Evolutionary conservation across 305 asterid species (phyloP).

Genomic region (Rubia occidens): DNA sequence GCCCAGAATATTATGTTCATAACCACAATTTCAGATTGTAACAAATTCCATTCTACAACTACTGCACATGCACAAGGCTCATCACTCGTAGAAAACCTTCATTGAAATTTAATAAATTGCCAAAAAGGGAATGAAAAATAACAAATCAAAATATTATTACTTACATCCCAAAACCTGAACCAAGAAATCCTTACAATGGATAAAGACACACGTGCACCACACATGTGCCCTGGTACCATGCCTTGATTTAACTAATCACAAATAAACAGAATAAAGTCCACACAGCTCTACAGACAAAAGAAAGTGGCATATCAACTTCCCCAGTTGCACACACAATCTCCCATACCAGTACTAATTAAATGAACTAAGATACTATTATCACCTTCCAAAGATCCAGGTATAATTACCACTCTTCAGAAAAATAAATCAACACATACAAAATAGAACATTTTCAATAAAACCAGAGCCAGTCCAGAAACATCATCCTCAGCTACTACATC

Average conservation of each 20-base stretch:
- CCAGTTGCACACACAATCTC: constrained; percentile 22
- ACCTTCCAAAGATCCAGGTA: constrained; percentile 21
- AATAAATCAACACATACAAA: background rate
- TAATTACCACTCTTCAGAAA: constrained; percentile 3
- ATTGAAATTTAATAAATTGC: no score
- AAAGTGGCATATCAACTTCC: constrained; percentile 13
- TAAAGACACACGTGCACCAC: constrained; percentile 18
- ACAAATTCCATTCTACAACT: no score
- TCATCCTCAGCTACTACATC: constrained; percentile 22
- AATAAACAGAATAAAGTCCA: constrained; percentile 7
- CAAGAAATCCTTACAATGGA: constrained; percentile 4
- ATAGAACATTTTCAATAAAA: background rate
- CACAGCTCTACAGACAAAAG: constrained; percentile 10
- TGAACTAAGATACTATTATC: constrained; percentile 6
- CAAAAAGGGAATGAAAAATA: no score
- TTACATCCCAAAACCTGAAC: background rate
- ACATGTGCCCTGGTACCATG: constrained; percentile 8
- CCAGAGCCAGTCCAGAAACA: constrained; percentile 10
- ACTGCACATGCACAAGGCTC: no score
- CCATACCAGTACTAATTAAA: constrained; percentile 6
- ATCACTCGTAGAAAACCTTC: no score
- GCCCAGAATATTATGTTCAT: no score
- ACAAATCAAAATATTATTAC: no score
- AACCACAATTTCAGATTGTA: no score
- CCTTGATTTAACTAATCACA: constrained; percentile 2